These are phyloP conservation scores for Epicoccum nigrum DNA, from an alignment of 2,329 filamentous ascomycete species.

Conservation along the genomic window DNA sequence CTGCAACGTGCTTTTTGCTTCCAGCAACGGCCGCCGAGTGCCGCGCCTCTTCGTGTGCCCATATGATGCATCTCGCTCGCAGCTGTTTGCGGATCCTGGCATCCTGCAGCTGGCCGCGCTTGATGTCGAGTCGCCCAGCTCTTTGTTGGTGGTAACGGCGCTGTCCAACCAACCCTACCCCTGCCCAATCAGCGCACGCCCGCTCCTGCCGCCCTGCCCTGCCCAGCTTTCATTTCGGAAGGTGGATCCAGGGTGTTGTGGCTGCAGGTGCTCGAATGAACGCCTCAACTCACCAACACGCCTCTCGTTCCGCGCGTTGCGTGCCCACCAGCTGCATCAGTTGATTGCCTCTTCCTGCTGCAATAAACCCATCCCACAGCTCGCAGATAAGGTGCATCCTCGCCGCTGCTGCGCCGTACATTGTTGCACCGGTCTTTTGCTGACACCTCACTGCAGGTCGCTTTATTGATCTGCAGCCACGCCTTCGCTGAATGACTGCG, in stretches of 20 bases:
- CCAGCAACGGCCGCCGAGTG: not conserved
- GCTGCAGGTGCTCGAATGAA: slow-evolving; percentile 15
- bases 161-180: slow-evolving; percentile 3
- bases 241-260: slow-evolving; percentile 16
- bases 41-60: slow-evolving; percentile 3
- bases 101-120: slow-evolving; percentile 1
- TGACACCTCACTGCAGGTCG: slow-evolving; percentile 9
- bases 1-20: slow-evolving; percentile 4
- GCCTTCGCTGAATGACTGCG: slow-evolving; percentile 1
- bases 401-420: not conserved
- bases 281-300: slow-evolving; percentile 9
- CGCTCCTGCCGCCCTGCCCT: slow-evolving; percentile 4
- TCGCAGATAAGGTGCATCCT: slow-evolving; percentile 5
- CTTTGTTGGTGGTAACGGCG: not conserved
- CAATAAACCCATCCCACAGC: slow-evolving; percentile 6
- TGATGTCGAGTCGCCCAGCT: not conserved
- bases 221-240: slow-evolving; percentile 17
- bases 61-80: not conserved
- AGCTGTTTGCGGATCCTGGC: slow-evolving; percentile 4
- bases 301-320: not conserved
- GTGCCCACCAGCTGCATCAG: not conserved
- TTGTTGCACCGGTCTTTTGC: slow-evolving; percentile 8
- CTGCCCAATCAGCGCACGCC: slow-evolving; percentile 8
- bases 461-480: slow-evolving; percentile 17
- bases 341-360: slow-evolving; percentile 12